These are phyloP conservation scores for Alternaria dauci DNA, from an alignment of 2,329 filamentous ascomycete genomes.

Conservation along the genomic window DNA sequence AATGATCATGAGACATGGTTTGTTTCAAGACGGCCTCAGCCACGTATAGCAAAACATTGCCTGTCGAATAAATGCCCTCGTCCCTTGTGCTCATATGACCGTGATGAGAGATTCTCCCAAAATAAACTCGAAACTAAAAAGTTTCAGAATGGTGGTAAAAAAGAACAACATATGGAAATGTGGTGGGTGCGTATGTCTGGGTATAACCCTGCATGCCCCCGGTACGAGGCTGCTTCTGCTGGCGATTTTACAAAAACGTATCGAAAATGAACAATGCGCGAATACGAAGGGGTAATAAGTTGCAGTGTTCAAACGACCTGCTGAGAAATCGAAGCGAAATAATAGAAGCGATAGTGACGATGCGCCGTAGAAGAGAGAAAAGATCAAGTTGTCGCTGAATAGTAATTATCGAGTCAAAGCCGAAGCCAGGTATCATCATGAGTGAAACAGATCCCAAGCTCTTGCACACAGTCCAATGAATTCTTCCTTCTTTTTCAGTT, in stretches of 20 bases:
- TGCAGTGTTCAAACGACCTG: conserved; percentile 14
- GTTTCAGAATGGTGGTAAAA: conserved; percentile 4
- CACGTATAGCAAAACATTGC: conserved; percentile 9
- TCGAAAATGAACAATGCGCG: conserved; percentile 15
- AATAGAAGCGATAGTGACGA: conserved; percentile 33
- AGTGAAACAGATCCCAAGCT: conserved; percentile 98
- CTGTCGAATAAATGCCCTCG: conserved; percentile 7
- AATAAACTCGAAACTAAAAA: neutral
- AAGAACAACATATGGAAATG: conserved; percentile 15
- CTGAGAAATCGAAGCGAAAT: conserved; percentile 27
- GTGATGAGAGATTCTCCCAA: neutral
- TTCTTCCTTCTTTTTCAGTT: conserved; percentile 88
- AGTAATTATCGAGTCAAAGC: conserved; percentile 20
- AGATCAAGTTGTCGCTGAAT: conserved; percentile 19
- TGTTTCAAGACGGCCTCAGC: conserved; percentile 23
- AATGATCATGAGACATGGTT: conserved; percentile 24
- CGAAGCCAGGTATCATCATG: conserved; percentile 57
- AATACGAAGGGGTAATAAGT: conserved; percentile 24
- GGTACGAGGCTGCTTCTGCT: neutral
- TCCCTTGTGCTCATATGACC: conserved; percentile 2
- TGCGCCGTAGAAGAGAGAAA: conserved; percentile 27
- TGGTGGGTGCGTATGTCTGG: conserved; percentile 9
- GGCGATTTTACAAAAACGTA: conserved; percentile 34
- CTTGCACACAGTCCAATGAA: conserved; percentile 86
- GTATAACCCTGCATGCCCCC: conserved; percentile 33